These are phyloP conservation scores for Chlorociboria aeruginascens DNA, from an alignment of 495 filamentous ascomycete species.

Conservation along the genomic window DNA sequence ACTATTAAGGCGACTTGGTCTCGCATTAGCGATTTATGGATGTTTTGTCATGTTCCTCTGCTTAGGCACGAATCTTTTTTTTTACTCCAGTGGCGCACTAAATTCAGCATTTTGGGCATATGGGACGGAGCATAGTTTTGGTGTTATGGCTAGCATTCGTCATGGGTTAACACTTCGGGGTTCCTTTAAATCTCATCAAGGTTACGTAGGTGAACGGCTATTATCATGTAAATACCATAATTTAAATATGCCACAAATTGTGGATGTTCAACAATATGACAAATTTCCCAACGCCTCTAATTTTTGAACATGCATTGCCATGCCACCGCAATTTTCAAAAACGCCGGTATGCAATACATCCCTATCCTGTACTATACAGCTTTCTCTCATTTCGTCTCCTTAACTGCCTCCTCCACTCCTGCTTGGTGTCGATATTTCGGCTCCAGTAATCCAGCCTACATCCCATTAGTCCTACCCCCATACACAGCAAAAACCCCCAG, in stretches of 20 bases:
- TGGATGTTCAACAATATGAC: no score
- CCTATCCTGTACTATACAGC: background rate
- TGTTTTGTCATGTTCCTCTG: conserved; percentile 81
- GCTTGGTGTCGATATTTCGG: conserved; percentile 25
- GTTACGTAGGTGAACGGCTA: no score
- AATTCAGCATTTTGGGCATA: background rate
- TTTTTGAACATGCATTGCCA: no score
- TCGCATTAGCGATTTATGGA: conserved; percentile 75
- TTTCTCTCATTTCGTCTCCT: background rate
- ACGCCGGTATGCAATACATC: no score
- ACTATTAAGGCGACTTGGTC: conserved; percentile 56
- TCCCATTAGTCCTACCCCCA: background rate
- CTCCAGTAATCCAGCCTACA: conserved; percentile 37
- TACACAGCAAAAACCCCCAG: background rate
- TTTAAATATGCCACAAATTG: no score
- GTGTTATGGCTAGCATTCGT: no score
- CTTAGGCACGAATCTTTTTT: conserved; percentile 71
- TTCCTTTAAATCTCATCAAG: no score
- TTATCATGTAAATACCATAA: no score
- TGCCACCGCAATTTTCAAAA: no score
- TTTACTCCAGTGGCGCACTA: conserved; percentile 31
- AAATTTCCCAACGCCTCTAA: no score
- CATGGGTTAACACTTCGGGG: no score
- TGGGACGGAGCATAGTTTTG: background rate
- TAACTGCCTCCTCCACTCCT: background rate